Evolutionary conservation across 73 alveolate genomes (phyloP).

Genomic region (Tetrahymena elliotti): DNA sequence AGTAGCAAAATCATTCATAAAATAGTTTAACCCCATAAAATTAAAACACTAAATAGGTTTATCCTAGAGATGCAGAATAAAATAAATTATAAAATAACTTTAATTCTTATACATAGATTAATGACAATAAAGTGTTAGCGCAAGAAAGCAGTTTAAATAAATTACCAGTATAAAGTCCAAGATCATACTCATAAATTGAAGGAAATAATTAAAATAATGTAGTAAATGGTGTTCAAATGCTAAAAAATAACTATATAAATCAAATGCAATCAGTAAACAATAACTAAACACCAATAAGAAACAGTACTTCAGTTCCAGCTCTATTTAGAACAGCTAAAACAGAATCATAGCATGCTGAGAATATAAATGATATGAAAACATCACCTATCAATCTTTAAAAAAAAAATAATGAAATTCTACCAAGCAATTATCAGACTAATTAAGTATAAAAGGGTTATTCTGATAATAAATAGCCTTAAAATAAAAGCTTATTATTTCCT

Average conservation of each 20-base stretch:
- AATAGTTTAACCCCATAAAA: not conserved
- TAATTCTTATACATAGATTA: not conserved
- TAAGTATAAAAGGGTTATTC: not conserved
- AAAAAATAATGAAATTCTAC: not conserved
- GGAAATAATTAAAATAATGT: not conserved
- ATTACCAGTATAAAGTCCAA: not conserved
- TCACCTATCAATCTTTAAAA: not conserved
- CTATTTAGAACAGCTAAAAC: not conserved
- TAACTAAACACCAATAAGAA: not conserved
- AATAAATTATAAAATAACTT: not conserved
- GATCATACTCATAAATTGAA: not conserved
- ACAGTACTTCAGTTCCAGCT: not conserved
- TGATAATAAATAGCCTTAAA: not conserved
- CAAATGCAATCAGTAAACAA: not conserved
- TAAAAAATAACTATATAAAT: not conserved
- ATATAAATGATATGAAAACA: not conserved
- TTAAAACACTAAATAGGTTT: not conserved
- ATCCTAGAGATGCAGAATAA: not conserved
- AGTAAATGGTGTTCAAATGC: not conserved
- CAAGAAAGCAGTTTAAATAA: not conserved
- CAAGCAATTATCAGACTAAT: not conserved
- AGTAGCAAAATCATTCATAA: not conserved
- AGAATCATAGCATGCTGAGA: not conserved
- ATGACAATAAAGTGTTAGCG: not conserved
- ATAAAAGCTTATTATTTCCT: not conserved